phyloP scores from a whole-genome alignment of 768 basidiomycete species.

The Mycena capillaripes region DNA sequence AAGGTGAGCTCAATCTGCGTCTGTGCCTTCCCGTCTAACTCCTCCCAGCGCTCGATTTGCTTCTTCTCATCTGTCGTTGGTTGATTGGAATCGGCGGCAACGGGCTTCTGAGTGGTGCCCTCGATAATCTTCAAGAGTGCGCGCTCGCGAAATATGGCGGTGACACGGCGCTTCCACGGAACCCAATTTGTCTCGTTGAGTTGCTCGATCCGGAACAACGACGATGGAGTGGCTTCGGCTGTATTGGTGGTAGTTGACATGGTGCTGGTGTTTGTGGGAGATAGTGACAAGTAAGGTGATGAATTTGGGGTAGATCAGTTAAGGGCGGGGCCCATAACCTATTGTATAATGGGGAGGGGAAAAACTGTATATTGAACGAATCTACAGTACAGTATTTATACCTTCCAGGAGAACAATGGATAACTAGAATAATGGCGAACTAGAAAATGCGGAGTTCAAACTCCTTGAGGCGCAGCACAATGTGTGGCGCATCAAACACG shows the following conservation, averaged over 20 bases:
- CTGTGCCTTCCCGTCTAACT: conserved; percentile 15
- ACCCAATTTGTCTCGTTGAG: conserved; percentile 22
- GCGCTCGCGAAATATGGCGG: conserved; percentile 5
- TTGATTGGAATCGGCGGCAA: background rate
- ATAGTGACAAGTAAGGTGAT: background rate
- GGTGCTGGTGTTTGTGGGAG: background rate
- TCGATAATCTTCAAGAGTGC: background rate
- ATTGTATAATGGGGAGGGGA: no score
- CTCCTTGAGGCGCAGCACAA: no score
- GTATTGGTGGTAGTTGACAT: background rate
- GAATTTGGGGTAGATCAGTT: background rate
- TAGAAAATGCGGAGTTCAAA: no score
- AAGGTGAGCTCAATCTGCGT: conserved; percentile 24
- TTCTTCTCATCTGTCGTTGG: background rate
- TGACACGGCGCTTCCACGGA: conserved; percentile 16
- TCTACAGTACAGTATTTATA: no score
- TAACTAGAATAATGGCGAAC: no score
- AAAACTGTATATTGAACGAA: no score
- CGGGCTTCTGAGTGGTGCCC: background rate
- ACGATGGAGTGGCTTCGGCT: conserved; percentile 8
- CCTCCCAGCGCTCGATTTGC: background rate
- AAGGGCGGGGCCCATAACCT: no score
- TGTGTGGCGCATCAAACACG: no score
- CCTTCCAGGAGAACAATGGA: no score
- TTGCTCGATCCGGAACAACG: conserved; percentile 26